These are phyloP conservation scores for Candida ortonii DNA, from an alignment of 805 yeast species.

Conservation along the genomic window DNA sequence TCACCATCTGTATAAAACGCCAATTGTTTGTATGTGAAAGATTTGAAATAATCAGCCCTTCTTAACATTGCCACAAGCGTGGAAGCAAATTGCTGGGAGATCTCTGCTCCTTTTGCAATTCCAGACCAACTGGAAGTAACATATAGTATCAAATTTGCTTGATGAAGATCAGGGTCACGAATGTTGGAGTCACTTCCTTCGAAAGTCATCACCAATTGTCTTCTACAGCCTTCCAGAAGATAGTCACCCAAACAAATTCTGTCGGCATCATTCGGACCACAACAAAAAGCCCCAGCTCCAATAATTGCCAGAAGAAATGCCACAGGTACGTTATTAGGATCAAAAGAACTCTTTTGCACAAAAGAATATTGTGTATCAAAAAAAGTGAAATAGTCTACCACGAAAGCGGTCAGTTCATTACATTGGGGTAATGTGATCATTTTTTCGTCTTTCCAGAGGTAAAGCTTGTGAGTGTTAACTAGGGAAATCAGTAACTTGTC, in stretches of 20 bases:
- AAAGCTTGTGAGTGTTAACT: slow-evolving; percentile 7
- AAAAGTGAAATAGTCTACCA: slow-evolving; percentile 6
- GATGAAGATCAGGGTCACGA: slow-evolving; percentile 6
- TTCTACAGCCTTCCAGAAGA: slow-evolving; percentile 5
- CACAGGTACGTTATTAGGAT: slow-evolving; percentile 4
- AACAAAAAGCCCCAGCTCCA: slow-evolving; percentile 10
- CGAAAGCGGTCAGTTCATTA: slow-evolving; percentile 5
- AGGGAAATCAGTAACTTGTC: slow-evolving; percentile 4
- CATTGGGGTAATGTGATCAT: slow-evolving; percentile 6
- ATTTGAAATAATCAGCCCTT: slow-evolving; percentile 8
- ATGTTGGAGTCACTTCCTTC: slow-evolving; percentile 5
- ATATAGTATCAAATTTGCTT: slow-evolving; percentile 8
- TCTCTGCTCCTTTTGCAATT: slow-evolving; percentile 9
- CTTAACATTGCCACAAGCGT: slow-evolving; percentile 10
- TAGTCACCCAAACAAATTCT: slow-evolving; percentile 7
- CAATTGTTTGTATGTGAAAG: slow-evolving; percentile 4
- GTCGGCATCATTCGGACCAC: slow-evolving; percentile 7
- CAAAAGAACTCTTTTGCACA: slow-evolving; percentile 4
- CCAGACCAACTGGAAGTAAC: slow-evolving; percentile 11
- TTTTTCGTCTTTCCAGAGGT: slow-evolving; percentile 7
- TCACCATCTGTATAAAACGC: slow-evolving; percentile 5
- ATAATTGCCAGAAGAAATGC: slow-evolving; percentile 6
- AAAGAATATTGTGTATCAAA: slow-evolving; percentile 7
- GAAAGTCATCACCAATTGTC: slow-evolving; percentile 6
- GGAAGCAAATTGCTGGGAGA: slow-evolving; percentile 9